phyloP scores from a whole-genome alignment of 2,329 filamentous ascomycete species.

The Aureobasidium sp. region DNA sequence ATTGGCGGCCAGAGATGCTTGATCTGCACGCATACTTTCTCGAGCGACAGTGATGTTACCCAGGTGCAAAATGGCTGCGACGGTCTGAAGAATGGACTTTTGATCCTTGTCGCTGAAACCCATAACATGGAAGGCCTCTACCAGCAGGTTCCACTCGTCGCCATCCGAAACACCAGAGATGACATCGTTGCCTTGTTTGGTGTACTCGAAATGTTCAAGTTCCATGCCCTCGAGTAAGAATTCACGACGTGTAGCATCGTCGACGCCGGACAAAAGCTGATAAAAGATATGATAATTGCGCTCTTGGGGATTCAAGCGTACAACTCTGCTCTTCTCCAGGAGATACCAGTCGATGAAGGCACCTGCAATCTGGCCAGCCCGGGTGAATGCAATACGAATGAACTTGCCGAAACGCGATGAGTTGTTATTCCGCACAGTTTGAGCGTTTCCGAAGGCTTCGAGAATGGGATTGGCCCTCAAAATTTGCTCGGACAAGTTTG shows the following conservation, averaged over 20 bases:
- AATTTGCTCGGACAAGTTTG: slow-evolving; percentile 92
- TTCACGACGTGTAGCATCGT: slow-evolving; percentile 62
- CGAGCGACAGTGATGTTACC: slow-evolving; percentile 87
- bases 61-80: slow-evolving; percentile 86
- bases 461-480: slow-evolving; percentile 92
- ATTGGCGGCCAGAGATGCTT: slow-evolving; percentile 73
- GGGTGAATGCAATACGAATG: slow-evolving; percentile 90
- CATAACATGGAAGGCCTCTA: slow-evolving; percentile 94
- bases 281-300: slow-evolving; percentile 98
- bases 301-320: slow-evolving; percentile 78
- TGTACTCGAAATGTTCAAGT: slow-evolving; percentile 87
- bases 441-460: slow-evolving; percentile 95
- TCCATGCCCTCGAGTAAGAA: slow-evolving; percentile 69
- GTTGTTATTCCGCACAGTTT: slow-evolving; percentile 96
- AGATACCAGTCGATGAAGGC: slow-evolving; percentile 99
- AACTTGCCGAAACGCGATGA: slow-evolving; percentile 98
- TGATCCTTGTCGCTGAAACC: slow-evolving; percentile 84
- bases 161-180: slow-evolving; percentile 85
- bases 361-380: slow-evolving; percentile 81
- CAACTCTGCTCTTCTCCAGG: slow-evolving; percentile 94
- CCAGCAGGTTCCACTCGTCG: slow-evolving; percentile 81
- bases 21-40: slow-evolving; percentile 84
- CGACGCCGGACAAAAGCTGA: slow-evolving; percentile 81
- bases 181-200: slow-evolving; percentile 79
- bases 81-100: slow-evolving; percentile 70